phyloP scores from a whole-genome alignment of 345 rosid genomes.

The Euphorbia peplus region DNA sequence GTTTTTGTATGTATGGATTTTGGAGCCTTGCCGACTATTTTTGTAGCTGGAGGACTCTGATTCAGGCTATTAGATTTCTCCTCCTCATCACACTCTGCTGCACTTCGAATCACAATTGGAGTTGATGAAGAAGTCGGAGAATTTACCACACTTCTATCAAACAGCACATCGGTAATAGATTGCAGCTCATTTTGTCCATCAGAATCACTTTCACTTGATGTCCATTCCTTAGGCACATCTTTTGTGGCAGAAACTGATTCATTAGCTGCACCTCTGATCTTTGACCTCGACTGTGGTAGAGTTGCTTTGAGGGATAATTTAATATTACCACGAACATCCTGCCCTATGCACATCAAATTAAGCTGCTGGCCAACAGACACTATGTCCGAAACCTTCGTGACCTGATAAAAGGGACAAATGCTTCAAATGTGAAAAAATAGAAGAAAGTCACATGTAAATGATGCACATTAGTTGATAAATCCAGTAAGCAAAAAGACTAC shows the following conservation, averaged over 20 bases:
- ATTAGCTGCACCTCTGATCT: constrained; percentile 27
- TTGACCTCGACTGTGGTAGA: constrained; percentile 32
- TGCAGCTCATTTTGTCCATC: constrained; percentile 37
- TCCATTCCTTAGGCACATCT: constrained; percentile 44
- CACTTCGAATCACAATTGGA: constrained; percentile 69
- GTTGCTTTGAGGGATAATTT: constrained; percentile 78
- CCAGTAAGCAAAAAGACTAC: neutral
- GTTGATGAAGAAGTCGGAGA: constrained; percentile 44
- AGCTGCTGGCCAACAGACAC: constrained; percentile 73
- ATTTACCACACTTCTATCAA: constrained; percentile 14
- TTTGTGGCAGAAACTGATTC: constrained; percentile 31
- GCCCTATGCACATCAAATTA: constrained; percentile 80
- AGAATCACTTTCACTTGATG: constrained; percentile 35
- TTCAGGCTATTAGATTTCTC: constrained; percentile 43
- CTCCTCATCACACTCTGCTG: constrained; percentile 80
- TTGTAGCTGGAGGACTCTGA: constrained; percentile 30
- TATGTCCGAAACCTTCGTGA: constrained; percentile 71
- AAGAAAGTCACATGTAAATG: neutral
- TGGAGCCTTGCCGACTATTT: constrained; percentile 27
- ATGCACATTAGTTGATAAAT: neutral
- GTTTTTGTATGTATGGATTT: constrained; percentile 26
- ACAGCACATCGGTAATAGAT: constrained; percentile 25
- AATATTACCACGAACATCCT: constrained; percentile 93
- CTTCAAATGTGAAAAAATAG: neutral
- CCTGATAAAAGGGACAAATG: constrained; percentile 46